A percentile compares a stretch with the other conserved stretches of the same genome.
Conservation (phyloP, 73 alveolate genomes). For the Paramecium biaurelia region DNA sequence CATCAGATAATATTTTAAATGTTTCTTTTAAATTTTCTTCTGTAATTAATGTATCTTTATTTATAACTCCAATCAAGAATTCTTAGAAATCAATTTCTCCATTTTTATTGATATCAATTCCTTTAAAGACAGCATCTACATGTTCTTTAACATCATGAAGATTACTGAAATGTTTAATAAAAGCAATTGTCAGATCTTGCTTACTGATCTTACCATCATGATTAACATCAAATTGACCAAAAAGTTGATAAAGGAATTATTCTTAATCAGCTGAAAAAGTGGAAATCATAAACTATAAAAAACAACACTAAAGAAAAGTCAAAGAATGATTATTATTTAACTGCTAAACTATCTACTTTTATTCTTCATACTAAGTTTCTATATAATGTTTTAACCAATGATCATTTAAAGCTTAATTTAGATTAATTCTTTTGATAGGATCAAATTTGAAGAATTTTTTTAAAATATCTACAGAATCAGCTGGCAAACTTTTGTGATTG, state of each 20-base stretch:
- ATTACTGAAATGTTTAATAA: not conserved
- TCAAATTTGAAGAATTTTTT: not conserved
- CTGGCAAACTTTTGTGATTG: not conserved
- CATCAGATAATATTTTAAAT: not conserved
- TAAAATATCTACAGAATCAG: not conserved
- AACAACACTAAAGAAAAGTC: not conserved
- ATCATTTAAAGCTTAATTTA: not conserved
- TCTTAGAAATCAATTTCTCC: slow-evolving; percentile 37
- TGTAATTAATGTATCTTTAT: not conserved
- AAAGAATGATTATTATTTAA: not conserved
- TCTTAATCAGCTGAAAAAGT: not conserved
- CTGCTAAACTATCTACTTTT: not conserved
- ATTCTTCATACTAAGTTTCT: not conserved
- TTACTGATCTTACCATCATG: not conserved
- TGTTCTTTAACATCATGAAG: not conserved
- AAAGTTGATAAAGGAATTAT: not conserved
- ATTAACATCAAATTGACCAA: not conserved
- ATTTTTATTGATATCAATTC: not conserved
- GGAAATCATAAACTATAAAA: not conserved
- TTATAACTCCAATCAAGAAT: not conserved
- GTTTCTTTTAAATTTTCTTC: not conserved
- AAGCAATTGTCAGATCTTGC: not conserved
- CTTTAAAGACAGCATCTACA: not conserved
- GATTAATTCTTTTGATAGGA: not conserved
- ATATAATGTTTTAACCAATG: not conserved